Base-by-base conservation (phyloP, 2,329 filamentous ascomycete genomes). In the Elsinoe batatas region DNA sequence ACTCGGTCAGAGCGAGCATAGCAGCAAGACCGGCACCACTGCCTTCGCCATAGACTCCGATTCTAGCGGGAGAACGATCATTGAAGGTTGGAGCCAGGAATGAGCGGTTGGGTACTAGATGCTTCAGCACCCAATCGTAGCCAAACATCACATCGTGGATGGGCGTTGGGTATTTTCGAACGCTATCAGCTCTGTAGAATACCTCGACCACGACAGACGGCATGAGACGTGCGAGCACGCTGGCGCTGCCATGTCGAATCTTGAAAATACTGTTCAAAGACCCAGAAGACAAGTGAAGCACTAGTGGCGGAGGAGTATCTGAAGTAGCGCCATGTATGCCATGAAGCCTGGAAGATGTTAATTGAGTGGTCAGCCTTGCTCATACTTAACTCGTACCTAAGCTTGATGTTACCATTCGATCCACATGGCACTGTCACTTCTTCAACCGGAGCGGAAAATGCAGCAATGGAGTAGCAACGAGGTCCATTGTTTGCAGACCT, bases 1-100 rank as follows among this genome's bases (percentile, higher is more conserved):
- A 77, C 63, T 79, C 76, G 8, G 76, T 78, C 64, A 79, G 59
- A 1, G 74, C 74, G 3, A 79, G 68, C 67, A 73, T 73, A 1
- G 72, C 69, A 7, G 75, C 76, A 5, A 78, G 68, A 13, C 71
- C 68, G 44, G 72, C 76, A 7, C 76, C 76, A 6, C 76, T 50
- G 5, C 76, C 68, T 61, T 77, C 71, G 20, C 76, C 76, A 59
- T 71, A 73, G 3, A 77, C 69, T 15, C 70, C 74, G 3, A 77
- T 56, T 13, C 65, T 64, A 30, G 68, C 66, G 7, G 67, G 59
- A 51, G 58, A 61, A n/a, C 22, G 51, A 18, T 61, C 59, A 3
- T 62, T 59, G 10, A 64, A 63, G 36, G 64, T 65, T 12, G 59
- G 55, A 5, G 63, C 63, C 3, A 58, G 20, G 42, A 64, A 62